Base-by-base conservation (phyloP, 2,329 filamentous ascomycete species). In the Chaetomium strumarium region DNA sequence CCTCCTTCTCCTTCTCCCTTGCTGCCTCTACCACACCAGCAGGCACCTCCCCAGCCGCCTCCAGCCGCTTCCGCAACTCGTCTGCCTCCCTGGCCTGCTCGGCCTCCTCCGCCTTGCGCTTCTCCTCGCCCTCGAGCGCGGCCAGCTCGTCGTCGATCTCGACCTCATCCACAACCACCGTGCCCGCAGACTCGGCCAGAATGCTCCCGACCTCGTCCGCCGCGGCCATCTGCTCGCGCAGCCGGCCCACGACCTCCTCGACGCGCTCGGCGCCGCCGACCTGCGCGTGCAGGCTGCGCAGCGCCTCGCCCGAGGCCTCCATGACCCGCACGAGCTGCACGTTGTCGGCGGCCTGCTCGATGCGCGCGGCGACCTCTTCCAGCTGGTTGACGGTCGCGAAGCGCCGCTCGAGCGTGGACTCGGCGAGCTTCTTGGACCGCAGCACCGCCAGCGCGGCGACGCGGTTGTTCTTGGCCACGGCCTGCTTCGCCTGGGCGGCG, bases 111-210 rank as follows among this genome's bases (percentile, higher is more conserved):
- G 82, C 76, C 64, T 79, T 78, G 63, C 73, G 73, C 58, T 64
- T 70, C 60, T 82, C 79, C 58, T 81, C 75, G 33, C 66, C 73
- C 69, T 91, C 84, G 72, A 99, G 73, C 3, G 77, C 84, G 60
- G 87, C 86, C 43, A 97, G 77, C 72, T 96, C 92, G 55, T 92
- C 87, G 60, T 96, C 90, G 51, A 97, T 81, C 67, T 95, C 91
- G 17, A 65, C 77, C 64, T 96, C 91, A 66, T 96, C 89, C 31
- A 95, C 75, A 1, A 67, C 57, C 65, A 68, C 49, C 60, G 68
- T 38, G 70, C 72, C 12, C 2, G 72, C 75, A 7, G 70, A 69
- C 60, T 93, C 89, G 48, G 84, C 83, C 57, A 97, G 78, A 38
- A 92, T 84, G 51, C 78, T 81, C 29, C 83, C 82, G 19, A 97